Conservation (phyloP, 2,329 filamentous ascomycete genomes). For the Colletotrichum plurivorum region DNA sequence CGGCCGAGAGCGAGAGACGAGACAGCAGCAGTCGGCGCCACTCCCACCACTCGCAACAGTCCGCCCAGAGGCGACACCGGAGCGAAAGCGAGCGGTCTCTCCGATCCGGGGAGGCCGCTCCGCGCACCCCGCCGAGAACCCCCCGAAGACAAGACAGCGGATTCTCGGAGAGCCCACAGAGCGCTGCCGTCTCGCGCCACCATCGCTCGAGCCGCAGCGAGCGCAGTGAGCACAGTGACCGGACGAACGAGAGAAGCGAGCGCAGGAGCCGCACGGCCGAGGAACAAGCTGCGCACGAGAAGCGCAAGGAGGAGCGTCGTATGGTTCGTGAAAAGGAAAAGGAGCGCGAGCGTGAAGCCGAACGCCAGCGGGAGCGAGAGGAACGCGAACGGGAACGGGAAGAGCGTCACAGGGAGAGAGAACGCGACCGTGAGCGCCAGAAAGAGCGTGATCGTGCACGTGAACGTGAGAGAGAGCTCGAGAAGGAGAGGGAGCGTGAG, state of each 20-base stretch:
- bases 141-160: conserved; percentile 63
- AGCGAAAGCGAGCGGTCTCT: conserved; percentile 53
- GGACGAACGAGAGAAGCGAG: conserved; percentile 27
- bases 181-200: conserved; percentile 1
- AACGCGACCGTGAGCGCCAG: conserved; percentile 49
- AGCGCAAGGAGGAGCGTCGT: conserved; percentile 62
- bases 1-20: conserved; percentile 48
- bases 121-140: conserved; percentile 53
- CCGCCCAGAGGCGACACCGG: conserved; percentile 50
- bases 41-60: conserved; percentile 40
- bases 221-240: conserved; percentile 25
- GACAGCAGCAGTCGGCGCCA: conserved; percentile 48
- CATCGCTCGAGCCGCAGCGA: conserved; percentile 48
- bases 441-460: conserved; percentile 27
- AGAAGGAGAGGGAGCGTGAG: conserved; percentile 18
- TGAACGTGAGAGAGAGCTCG: conserved; percentile 8
- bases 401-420: conserved; percentile 27
- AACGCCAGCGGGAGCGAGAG: conserved; percentile 25
- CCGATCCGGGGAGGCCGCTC: conserved; percentile 49
- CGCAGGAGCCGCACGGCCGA: conserved; percentile 55
- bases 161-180: conserved; percentile 56
- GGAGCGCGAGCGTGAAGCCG: conserved; percentile 35
- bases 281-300: conserved; percentile 66
- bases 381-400: conserved; percentile 38
- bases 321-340: conserved; percentile 39